Evolutionary conservation across 164 flowering plant species (phyloP).

Genomic region (Houttuynia cordata): DNA sequence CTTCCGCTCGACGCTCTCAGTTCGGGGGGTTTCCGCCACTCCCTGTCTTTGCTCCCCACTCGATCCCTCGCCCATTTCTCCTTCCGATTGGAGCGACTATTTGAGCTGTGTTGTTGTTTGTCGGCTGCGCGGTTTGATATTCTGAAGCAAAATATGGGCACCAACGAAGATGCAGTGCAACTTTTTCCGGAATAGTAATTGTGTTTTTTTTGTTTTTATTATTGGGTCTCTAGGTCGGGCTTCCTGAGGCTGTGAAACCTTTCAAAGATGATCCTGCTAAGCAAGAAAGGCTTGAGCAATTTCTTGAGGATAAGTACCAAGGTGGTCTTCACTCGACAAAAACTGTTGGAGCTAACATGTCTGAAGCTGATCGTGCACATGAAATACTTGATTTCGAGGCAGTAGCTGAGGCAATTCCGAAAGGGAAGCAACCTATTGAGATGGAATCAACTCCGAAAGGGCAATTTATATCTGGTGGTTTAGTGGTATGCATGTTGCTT

Average conservation of each 20-base stretch:
- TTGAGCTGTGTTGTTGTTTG: too few species aligned
- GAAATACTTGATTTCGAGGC: slow-evolving; percentile 96
- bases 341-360: slow-evolving; percentile 61
- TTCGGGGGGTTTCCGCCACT: too few species aligned
- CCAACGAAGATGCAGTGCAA: too few species aligned
- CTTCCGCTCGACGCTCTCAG: too few species aligned
- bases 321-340: slow-evolving; percentile 79
- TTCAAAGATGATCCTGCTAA: slow-evolving; percentile 77
- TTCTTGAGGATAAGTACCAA: slow-evolving; percentile 74
- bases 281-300: slow-evolving; percentile 85
- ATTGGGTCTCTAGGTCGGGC: slow-evolving; percentile 9
- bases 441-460: slow-evolving; percentile 27
- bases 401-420: slow-evolving; percentile 72
- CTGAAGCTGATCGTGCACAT: slow-evolving; percentile 87
- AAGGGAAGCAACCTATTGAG: slow-evolving; percentile 36
- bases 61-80: too few species aligned
- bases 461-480: slow-evolving; percentile 67
- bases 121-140: too few species aligned
- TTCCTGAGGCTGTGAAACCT: slow-evolving; percentile 48
- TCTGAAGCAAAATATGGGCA: too few species aligned
- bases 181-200: too few species aligned
- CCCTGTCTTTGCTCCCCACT: too few species aligned
- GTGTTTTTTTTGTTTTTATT: too few species aligned
- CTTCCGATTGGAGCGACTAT: too few species aligned
- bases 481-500: slow-evolving; percentile 26